Conservation (phyloP, 2,329 filamentous ascomycete species). For the Colletotrichum cereale region DNA sequence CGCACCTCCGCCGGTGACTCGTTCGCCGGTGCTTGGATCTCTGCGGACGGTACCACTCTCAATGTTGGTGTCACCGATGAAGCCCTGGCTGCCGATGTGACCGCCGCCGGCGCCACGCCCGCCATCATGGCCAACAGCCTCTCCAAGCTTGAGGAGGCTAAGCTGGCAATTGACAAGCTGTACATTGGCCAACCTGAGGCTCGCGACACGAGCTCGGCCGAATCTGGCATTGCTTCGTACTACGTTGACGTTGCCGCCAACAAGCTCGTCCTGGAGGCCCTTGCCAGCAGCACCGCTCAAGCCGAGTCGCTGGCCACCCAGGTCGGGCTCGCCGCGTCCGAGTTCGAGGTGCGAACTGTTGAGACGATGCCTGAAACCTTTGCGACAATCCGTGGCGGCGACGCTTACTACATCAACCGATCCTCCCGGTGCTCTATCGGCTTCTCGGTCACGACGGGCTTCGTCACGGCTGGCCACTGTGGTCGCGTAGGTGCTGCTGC, state of each 20-base stretch:
- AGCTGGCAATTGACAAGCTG: conserved; percentile 56
- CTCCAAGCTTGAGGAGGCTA: conserved; percentile 56
- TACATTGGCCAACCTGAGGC: conserved; percentile 49
- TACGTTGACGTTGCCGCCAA: conserved; percentile 55
- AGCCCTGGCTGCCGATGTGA: conserved; percentile 51
- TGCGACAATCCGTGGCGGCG: conserved; percentile 52
- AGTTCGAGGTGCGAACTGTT: conserved; percentile 54
- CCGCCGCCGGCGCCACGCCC: conserved; percentile 51
- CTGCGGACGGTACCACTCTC: conserved; percentile 50
- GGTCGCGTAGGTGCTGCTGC: conserved; percentile 48
- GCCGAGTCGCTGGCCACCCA: conserved; percentile 52
- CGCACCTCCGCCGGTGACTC: conserved; percentile 48
- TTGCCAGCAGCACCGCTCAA: conserved; percentile 50
- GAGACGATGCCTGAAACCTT: conserved; percentile 50
- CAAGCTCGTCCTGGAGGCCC: conserved; percentile 55
- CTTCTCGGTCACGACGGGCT: conserved; percentile 55
- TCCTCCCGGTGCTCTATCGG: conserved; percentile 53
- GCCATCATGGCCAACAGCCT: conserved; percentile 50
- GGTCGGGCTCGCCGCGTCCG: conserved; percentile 51
- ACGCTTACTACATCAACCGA: conserved; percentile 53
- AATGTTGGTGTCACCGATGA: conserved; percentile 55
- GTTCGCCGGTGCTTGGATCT: conserved; percentile 55
- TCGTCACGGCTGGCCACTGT: conserved; percentile 57
- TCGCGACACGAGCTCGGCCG: conserved; percentile 45
- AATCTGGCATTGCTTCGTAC: conserved; percentile 52